These are phyloP conservation scores for Ilex paraguariensis DNA, from an alignment of 305 asterid species.

Conservation along the genomic window DNA sequence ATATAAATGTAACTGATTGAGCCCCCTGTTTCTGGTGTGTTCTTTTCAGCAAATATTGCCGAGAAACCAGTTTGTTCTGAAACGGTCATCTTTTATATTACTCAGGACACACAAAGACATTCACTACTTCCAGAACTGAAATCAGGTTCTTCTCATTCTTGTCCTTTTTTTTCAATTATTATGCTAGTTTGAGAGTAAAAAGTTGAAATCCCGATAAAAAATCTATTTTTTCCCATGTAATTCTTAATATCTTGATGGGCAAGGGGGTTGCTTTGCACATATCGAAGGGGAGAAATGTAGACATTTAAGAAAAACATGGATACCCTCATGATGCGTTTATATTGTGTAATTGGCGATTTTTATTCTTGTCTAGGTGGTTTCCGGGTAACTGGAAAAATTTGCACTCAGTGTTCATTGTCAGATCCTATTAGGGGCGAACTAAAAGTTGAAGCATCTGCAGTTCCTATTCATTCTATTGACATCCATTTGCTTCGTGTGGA, in stretches of 20 bases:
- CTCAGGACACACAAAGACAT: constrained; percentile 90
- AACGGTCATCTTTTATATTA: constrained; percentile 61
- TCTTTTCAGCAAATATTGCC: constrained; percentile 54
- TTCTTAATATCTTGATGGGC: background rate
- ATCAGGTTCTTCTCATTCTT: constrained; percentile 42
- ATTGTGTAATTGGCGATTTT: background rate
- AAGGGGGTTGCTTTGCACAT: background rate
- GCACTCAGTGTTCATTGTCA: constrained; percentile 62
- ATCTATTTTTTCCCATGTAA: background rate
- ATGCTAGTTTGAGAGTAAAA: background rate
- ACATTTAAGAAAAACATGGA: background rate
- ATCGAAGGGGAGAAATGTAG: background rate
- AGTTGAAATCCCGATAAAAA: background rate
- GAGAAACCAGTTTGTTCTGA: constrained; percentile 70
- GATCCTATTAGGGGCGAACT: constrained; percentile 75
- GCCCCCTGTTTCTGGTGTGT: constrained; percentile 12
- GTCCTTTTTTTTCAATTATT: background rate
- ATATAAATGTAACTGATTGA: constrained; percentile 16
- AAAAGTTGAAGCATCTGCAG: constrained; percentile 64
- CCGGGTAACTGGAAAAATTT: constrained; percentile 61
- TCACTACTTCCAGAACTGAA: constrained; percentile 62
- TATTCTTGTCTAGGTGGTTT: constrained; percentile 56
- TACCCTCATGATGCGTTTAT: constrained; percentile 13
- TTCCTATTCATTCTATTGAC: constrained; percentile 72
- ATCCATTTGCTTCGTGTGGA: constrained; percentile 73